These are phyloP conservation scores for Aristolochia californica DNA, from an alignment of 164 flowering plant species.

Conservation along the genomic window DNA sequence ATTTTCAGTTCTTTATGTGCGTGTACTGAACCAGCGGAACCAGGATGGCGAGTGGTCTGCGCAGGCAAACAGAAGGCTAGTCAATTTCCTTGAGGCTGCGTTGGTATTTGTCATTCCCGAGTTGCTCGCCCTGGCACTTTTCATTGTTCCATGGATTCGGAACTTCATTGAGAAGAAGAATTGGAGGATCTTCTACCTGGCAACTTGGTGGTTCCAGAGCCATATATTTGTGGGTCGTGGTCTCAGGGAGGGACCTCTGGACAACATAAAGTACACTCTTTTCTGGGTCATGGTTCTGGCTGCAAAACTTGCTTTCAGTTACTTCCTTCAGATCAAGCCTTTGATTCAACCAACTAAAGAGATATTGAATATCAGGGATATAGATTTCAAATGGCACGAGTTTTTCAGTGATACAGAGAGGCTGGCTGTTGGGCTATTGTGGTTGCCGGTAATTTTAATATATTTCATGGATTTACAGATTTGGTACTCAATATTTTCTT, in stretches of 20 bases:
- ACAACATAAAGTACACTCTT: conserved; percentile 56
- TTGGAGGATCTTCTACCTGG: conserved; percentile 43
- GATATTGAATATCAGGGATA: conserved; percentile 22
- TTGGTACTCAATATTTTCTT: conserved; percentile 75
- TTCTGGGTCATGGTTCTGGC: conserved; percentile 70
- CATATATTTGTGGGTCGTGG: conserved; percentile 78
- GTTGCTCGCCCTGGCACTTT: conserved; percentile 55
- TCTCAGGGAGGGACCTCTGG: conserved; percentile 67
- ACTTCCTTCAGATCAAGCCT: conserved; percentile 79
- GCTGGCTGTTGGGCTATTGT: conserved; percentile 49
- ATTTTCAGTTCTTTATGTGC: conserved; percentile 57
- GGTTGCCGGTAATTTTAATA: conserved; percentile 70
- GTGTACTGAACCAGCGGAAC: conserved; percentile 67
- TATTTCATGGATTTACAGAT: conserved; percentile 83
- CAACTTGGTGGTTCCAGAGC: conserved; percentile 96
- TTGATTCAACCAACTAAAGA: conserved; percentile 61
- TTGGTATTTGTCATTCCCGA: conserved; percentile 63
- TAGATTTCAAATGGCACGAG: conserved; percentile 57
- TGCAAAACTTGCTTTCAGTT: conserved; percentile 71
- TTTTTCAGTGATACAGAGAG: conserved; percentile 53
- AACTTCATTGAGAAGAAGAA: conserved; percentile 61
- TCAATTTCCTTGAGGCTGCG: conserved; percentile 53
- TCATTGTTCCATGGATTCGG: conserved; percentile 71
- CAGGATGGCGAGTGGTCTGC: conserved; percentile 46
- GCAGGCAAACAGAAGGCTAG: conserved; percentile 41